Conservation (phyloP, 352 stramenopile species). For the Thraustochytrium striatum region DNA sequence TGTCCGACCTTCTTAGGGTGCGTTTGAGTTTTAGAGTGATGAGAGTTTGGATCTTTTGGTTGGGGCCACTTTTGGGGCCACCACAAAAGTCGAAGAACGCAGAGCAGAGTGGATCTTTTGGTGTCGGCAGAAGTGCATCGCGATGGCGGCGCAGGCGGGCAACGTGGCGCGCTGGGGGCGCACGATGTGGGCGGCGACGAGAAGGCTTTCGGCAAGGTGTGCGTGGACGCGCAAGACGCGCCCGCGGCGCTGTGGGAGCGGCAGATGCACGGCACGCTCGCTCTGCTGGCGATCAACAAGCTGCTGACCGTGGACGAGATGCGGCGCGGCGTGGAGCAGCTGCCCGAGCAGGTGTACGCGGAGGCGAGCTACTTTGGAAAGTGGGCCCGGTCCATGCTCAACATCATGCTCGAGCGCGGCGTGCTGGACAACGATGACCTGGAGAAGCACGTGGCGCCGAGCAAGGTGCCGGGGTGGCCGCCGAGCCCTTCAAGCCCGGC, state of each 20-base stretch:
- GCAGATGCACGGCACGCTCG: slow-evolving; percentile 48
- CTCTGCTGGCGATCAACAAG: slow-evolving; percentile 29
- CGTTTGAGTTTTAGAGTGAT: too few relatives aligned
- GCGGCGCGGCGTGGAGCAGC: slow-evolving; percentile 57
- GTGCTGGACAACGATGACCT: slow-evolving; percentile 56
- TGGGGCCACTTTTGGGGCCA: too few relatives aligned
- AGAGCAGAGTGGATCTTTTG: too few relatives aligned
- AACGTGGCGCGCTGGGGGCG: slow-evolving; percentile 11
- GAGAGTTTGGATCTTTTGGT: too few relatives aligned
- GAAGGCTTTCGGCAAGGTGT: not conserved
- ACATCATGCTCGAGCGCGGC: slow-evolving; percentile 56
- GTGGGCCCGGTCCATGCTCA: slow-evolving; percentile 58
- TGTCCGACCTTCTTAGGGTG: too few relatives aligned
- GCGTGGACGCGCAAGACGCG: slow-evolving; percentile 23
- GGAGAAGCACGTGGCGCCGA: slow-evolving; percentile 49
- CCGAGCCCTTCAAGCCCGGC: slow-evolving; percentile 51
- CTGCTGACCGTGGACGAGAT: slow-evolving; percentile 59
- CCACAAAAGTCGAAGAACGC: too few relatives aligned
- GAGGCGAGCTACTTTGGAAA: slow-evolving; percentile 61
- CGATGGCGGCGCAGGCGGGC: too few relatives aligned
- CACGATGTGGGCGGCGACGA: slow-evolving; percentile 19
- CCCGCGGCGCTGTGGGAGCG: slow-evolving; percentile 42
- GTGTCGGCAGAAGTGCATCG: too few relatives aligned
- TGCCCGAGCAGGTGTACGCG: slow-evolving; percentile 57
- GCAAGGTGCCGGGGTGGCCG: not conserved